Evolutionary conservation across 1,284 basidiomycete genomes (phyloP), one percentile per base, ranked within the genome.

Genomic region (Malassezia slooffiae): DNA sequence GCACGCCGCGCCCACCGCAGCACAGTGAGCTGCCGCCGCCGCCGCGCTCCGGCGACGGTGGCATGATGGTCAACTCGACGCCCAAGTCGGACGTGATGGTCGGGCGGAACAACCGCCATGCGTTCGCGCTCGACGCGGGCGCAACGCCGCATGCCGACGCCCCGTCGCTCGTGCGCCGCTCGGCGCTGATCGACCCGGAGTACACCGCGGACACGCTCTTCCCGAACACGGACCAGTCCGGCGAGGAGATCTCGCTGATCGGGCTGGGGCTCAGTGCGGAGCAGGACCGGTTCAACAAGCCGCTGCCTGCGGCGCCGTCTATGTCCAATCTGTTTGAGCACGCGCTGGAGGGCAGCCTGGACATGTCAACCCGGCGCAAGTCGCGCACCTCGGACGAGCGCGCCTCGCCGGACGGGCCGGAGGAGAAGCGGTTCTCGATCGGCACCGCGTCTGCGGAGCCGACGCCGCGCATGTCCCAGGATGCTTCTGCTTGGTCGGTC

Each of bases 121-220:
- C 26, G 17, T 38, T 38, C 27, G 12, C 24, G 24, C 26, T 11
- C 20, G 21, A 30, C 27, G 23, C 7, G 23, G 7, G 7, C 23
- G 23, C 23, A 6, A 6, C 23, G 7, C 7, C 23, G 23, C 11
- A 6, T 11, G 8, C 13, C 28, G 28, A 30, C 7, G 28, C 6
- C 5, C 28, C 5, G 9, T 5, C 8, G 5, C 8, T 7, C 8
- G 12, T 26, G 24, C 24, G 12, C 24, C 12, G 24, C 8, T 12
- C 12, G 24, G 12, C 11, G 11, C 5, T 5, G 28, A 30, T n/a
- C 28, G 28, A 30, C 17, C 24, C 16, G 6, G n/a, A n/a, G 8
- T 7, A 7, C 9, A 27, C 38, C 17, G 44, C 44, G 13, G 44
- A 47, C 21, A 39, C 37, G 21, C 37, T 46, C 1, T 39, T 41